These are phyloP conservation scores for Claviceps sp. DNA, from an alignment of 2,329 filamentous ascomycete genomes.

Conservation along the genomic window DNA sequence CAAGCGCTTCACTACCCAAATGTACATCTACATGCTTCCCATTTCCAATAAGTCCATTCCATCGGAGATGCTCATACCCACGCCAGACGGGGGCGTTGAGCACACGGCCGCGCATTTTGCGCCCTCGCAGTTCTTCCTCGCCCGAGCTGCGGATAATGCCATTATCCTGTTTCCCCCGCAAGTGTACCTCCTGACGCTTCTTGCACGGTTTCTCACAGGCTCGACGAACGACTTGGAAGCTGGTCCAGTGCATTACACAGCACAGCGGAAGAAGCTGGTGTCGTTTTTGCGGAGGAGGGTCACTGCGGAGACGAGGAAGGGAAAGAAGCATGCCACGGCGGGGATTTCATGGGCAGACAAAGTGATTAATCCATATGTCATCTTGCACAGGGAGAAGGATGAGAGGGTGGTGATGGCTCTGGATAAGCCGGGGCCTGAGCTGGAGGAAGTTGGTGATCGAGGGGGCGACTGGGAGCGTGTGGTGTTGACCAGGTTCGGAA, in stretches of 20 bases:
- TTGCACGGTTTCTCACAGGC: constrained; percentile 38
- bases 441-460: constrained; percentile 26
- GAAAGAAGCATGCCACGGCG: constrained; percentile 26
- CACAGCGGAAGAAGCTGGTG: constrained; percentile 39
- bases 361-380: constrained; percentile 42
- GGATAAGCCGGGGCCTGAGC: constrained; percentile 44
- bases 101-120: constrained; percentile 69
- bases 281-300: constrained; percentile 35
- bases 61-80: constrained; percentile 46
- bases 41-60: constrained; percentile 24
- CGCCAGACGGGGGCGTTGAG: constrained; percentile 54
- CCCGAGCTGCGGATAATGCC: constrained; percentile 45
- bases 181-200: constrained; percentile 54
- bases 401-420: constrained; percentile 39
- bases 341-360: constrained; percentile 44
- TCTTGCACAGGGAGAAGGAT: constrained; percentile 32
- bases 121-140: constrained; percentile 55
- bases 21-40: constrained; percentile 89
- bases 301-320: constrained; percentile 27
- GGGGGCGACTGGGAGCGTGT: constrained; percentile 47
- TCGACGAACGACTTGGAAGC: constrained; percentile 14
- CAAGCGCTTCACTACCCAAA: constrained; percentile 83
- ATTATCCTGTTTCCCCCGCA: constrained; percentile 89
- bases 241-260: constrained; percentile 23
- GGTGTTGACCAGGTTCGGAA: constrained; percentile 40